Evolutionary conservation across 2,329 filamentous ascomycete species (phyloP).

Genomic region (Colletotrichum echinochloae): DNA sequence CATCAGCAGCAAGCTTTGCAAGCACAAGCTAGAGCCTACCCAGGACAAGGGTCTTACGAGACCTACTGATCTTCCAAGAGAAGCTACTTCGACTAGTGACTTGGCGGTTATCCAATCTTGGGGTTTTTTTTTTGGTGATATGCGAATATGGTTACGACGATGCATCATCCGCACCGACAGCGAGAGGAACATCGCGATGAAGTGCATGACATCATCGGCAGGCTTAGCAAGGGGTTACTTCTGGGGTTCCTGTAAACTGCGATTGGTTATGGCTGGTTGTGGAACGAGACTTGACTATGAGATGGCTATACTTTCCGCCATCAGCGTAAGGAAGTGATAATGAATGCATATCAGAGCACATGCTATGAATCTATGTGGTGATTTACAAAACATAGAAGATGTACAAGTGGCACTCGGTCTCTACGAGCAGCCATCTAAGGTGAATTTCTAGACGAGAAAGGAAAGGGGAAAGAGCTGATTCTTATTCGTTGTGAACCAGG

Average conservation of each 20-base stretch:
- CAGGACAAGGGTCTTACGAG: constrained; percentile 49
- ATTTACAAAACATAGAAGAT: background rate
- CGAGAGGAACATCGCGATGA: background rate
- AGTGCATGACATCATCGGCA: background rate
- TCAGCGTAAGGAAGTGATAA: background rate
- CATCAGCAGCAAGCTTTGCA: constrained; percentile 60
- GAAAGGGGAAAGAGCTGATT: too few relatives aligned
- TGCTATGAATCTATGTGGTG: background rate
- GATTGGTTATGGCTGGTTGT: background rate
- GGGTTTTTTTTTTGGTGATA: constrained; percentile 44
- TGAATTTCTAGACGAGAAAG: too few relatives aligned
- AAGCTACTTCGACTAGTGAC: constrained; percentile 20
- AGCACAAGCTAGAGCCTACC: constrained; percentile 56
- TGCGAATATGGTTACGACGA: background rate
- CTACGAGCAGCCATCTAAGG: background rate
- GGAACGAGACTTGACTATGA: background rate
- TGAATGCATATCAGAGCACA: background rate
- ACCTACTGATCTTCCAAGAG: constrained; percentile 41
- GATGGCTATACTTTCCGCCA: background rate
- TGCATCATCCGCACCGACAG: constrained; percentile 6
- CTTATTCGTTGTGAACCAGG: constrained; percentile 50
- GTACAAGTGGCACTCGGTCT: background rate
- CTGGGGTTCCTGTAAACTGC: constrained; percentile 4
- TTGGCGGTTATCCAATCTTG: constrained; percentile 43
- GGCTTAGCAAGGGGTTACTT: constrained; percentile 6